Evolutionary conservation across 192 early-diverging fungal genomes (phyloP).

Genomic region (Coemansia sp.): DNA sequence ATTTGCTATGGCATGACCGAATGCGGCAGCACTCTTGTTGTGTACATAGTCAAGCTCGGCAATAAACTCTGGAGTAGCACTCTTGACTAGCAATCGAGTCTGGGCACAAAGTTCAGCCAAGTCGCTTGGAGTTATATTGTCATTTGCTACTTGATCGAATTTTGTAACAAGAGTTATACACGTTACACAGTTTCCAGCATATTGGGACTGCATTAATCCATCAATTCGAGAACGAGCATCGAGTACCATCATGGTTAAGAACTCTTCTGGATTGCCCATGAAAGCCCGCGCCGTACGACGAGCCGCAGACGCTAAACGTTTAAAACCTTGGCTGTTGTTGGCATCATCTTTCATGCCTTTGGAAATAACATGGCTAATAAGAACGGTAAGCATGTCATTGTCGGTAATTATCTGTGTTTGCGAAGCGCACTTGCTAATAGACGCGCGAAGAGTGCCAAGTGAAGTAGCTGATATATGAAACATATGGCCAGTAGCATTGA

Average conservation of each 20-base stretch:
- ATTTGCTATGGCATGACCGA: constrained; percentile 8
- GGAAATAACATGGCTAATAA: constrained; percentile 8
- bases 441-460: neutral
- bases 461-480: constrained; percentile 12
- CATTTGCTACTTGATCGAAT: neutral
- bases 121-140: neutral
- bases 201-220: neutral
- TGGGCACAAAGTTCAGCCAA: constrained; percentile 10
- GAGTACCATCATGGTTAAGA: constrained; percentile 11
- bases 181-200: constrained; percentile 10
- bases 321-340: too few relatives aligned
- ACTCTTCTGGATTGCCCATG: neutral
- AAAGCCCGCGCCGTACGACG: neutral
- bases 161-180: constrained; percentile 1
- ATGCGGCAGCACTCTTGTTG: neutral
- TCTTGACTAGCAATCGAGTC: neutral
- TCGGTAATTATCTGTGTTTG: constrained; percentile 3
- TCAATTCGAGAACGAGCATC: constrained; percentile 13
- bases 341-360: neutral
- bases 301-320: neutral
- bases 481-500: constrained; percentile 5
- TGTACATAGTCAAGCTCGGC: neutral
- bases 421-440: neutral
- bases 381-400: constrained; percentile 19
- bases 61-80: constrained; percentile 1